Evolutionary conservation across 2,329 filamentous ascomycete genomes (phyloP).

Genomic region (Aspergillus pseudoviridinutans): DNA sequence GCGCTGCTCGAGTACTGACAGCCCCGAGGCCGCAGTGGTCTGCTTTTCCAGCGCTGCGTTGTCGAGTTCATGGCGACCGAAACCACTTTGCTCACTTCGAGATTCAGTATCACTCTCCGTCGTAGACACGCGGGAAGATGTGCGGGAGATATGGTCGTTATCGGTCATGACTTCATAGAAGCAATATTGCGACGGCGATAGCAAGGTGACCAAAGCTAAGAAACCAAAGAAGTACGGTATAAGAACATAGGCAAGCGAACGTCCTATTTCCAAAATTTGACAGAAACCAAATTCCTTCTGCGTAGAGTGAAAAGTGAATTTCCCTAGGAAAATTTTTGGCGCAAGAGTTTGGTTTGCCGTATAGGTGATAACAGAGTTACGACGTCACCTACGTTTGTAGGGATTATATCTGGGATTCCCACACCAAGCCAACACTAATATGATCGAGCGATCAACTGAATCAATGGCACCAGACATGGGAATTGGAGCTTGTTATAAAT

Average conservation of each 20-base stretch:
- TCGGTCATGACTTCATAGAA: constrained; percentile 9
- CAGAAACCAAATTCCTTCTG: neutral
- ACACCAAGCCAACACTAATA: neutral
- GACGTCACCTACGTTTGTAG: neutral
- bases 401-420: neutral
- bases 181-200: neutral
- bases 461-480: neutral
- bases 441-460: neutral
- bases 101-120: constrained; percentile 7
- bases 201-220: neutral
- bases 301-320: neutral
- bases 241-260: neutral
- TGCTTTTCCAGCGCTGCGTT: constrained; percentile 26
- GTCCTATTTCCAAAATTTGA: neutral
- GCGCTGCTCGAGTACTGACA: constrained; percentile 30
- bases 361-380: neutral
- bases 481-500: neutral
- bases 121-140: constrained; percentile 10
- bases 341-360: neutral
- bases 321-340: neutral
- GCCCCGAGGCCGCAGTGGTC: constrained; percentile 28
- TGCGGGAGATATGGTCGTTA: constrained; percentile 2
- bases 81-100: constrained; percentile 2
- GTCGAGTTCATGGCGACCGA: constrained; percentile 5
- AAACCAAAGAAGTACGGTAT: constrained; percentile 2